Evolutionary conservation across 2,329 filamentous ascomycete species (phyloP).

Genomic region (Daldinia eschscholtzii): DNA sequence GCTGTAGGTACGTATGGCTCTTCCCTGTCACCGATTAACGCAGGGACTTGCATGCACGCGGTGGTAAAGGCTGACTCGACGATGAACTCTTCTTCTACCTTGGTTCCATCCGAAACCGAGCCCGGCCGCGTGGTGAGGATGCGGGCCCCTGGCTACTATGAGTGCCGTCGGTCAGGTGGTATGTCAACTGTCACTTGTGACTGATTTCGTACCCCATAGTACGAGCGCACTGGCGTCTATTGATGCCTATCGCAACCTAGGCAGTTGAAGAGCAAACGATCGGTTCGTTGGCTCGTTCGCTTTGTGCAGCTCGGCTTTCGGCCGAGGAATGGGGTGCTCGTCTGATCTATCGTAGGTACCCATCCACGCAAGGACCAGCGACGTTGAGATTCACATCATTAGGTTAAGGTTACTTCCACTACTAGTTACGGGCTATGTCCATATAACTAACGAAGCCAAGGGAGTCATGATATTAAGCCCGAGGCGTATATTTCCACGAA

Average conservation of each 20-base stretch:
- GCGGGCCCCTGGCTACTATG: slow-evolving; percentile 17
- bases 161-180: slow-evolving; percentile 8
- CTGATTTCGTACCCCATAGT: background rate
- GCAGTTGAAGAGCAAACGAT: background rate
- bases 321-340: background rate
- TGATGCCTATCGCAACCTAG: background rate
- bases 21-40: background rate
- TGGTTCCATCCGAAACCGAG: slow-evolving; percentile 9
- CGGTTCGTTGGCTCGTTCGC: background rate
- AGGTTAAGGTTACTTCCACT: too few relatives aligned
- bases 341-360: background rate
- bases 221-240: background rate
- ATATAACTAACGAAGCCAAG: background rate
- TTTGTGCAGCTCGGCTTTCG: background rate
- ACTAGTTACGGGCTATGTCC: too few relatives aligned
- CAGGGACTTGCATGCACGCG: background rate
- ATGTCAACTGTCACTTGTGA: too few relatives aligned
- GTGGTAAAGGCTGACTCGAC: background rate
- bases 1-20: too few relatives aligned
- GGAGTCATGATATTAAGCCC: background rate
- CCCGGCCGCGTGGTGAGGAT: slow-evolving; percentile 29
- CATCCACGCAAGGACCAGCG: too few relatives aligned
- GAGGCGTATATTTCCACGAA: background rate
- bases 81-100: background rate
- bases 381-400: too few relatives aligned